Base-by-base conservation (phyloP, 148 eudicot genomes). In the Rheum nobile region DNA sequence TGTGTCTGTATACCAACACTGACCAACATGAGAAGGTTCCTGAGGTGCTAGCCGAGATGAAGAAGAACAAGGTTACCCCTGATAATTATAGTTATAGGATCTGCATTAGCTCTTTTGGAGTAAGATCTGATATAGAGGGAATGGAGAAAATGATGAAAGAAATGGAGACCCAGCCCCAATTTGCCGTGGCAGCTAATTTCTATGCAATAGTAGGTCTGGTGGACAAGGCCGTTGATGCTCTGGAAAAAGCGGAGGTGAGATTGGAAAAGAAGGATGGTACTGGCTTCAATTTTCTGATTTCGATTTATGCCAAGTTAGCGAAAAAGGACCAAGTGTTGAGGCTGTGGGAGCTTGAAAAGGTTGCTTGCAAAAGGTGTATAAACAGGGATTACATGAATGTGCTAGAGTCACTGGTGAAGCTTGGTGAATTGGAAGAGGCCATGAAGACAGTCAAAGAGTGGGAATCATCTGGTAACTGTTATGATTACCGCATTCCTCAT, bases 21-120 rank as follows among this genome's bases (percentile, higher is more conserved):
- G 82, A 85, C 52, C 78, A 86, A 70, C 43, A 76, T 71, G 92
- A 91, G 34, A 87, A 87, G 82, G 85, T 91, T 76, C 93, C 90
- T 17, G 84, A 80, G 81, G 83, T 91, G 55, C 79, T 89, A 13
- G 75, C 79, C 10, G 96, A 88, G 77, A 91, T 95, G 96, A 91
- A 87, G 78, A 76, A 80, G 55, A 78, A 81, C 79, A 78, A 81
- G 19, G 81, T 95, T 76, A 80, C 79, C 29, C 97, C 97, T n/a
- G 93, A 95, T 77, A 95, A 90, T 79, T 86, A 87, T 75, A 87
- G 88, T 82, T 95, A 91, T 81, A 83, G 93, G 81, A 79, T 95
- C 32, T 90, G 98, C 79, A 95, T 95, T 54, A 88, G 84, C 80
- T 84, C 97, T 12, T 88, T 61, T 78, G 96, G 94, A 52, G 83